These are phyloP conservation scores for Talaromyces liani DNA, from an alignment of 495 filamentous ascomycete genomes.

Conservation along the genomic window DNA sequence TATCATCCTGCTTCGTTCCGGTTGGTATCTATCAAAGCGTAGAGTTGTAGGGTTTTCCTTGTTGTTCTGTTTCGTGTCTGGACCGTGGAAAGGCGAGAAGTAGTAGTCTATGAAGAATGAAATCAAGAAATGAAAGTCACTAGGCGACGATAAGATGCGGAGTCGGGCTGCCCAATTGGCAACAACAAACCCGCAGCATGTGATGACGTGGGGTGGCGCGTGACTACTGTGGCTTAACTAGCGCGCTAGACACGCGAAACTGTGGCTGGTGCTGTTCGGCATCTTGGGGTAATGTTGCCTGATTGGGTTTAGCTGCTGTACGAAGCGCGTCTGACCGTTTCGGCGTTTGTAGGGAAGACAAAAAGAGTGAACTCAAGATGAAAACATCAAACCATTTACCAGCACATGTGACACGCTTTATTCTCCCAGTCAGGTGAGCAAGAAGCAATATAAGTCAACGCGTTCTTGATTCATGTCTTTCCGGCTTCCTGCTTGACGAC, in stretches of 20 bases:
- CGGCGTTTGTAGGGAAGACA: background rate
- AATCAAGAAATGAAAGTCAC: background rate
- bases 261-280: conserved; percentile 1
- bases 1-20: conserved; percentile 3
- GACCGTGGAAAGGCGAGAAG: background rate
- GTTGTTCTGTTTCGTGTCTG: background rate
- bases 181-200: background rate
- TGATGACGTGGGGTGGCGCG: conserved; percentile 12
- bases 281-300: background rate
- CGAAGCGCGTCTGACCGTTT: background rate
- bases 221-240: background rate
- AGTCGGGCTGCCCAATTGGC: background rate
- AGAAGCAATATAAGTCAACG: background rate
- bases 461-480: background rate
- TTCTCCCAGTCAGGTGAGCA: background rate
- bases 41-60: background rate
- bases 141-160: conserved; percentile 1
- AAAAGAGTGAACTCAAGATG: background rate
- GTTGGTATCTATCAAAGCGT: background rate
- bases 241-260: background rate
- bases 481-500: background rate
- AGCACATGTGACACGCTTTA: background rate
- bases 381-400: background rate
- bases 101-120: background rate
- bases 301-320: background rate